Evolutionary conservation across 495 filamentous ascomycete species (phyloP).

Genomic region (Tuber brumale): DNA sequence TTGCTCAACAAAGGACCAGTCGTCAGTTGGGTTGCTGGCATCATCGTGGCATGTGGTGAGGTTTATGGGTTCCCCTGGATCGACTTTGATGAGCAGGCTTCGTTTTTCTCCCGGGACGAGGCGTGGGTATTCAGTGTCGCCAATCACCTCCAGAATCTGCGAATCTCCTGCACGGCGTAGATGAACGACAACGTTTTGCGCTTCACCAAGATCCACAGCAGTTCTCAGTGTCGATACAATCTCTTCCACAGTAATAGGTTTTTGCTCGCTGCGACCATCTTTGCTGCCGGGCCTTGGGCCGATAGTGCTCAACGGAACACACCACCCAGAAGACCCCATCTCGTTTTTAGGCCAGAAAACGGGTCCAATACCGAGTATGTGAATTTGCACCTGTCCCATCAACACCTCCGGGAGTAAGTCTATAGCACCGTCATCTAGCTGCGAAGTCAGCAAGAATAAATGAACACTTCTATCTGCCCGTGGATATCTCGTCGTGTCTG

Average conservation of each 20-base stretch:
- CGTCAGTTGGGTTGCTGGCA: conserved; percentile 2
- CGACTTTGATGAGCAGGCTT: conserved; percentile 29
- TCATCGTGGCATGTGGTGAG: neutral
- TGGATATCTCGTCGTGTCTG: conserved; percentile 28
- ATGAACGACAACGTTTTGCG: conserved; percentile 20
- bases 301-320: conserved; percentile 18
- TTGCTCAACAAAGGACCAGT: conserved; percentile 26
- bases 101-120: conserved; percentile 35
- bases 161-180: conserved; percentile 29
- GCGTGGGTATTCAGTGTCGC: conserved; percentile 26
- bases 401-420: conserved; percentile 28
- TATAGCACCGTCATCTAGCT: conserved; percentile 31
- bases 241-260: conserved; percentile 5
- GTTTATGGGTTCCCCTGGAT: conserved; percentile 17
- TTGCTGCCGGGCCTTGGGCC: conserved; percentile 13
- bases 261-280: neutral
- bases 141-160: conserved; percentile 33
- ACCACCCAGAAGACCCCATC: conserved; percentile 37
- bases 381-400: conserved; percentile 35
- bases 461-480: conserved; percentile 30
- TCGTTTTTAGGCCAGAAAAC: conserved; percentile 37
- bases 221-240: conserved; percentile 19
- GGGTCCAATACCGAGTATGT: conserved; percentile 35
- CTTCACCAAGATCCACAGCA: conserved; percentile 28
- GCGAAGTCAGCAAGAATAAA: conserved; percentile 33